Evolutionary conservation across 139 green algal genomes (phyloP), one percentile per base, ranked within the genome.

Genomic region (Chlorella sp.): DNA sequence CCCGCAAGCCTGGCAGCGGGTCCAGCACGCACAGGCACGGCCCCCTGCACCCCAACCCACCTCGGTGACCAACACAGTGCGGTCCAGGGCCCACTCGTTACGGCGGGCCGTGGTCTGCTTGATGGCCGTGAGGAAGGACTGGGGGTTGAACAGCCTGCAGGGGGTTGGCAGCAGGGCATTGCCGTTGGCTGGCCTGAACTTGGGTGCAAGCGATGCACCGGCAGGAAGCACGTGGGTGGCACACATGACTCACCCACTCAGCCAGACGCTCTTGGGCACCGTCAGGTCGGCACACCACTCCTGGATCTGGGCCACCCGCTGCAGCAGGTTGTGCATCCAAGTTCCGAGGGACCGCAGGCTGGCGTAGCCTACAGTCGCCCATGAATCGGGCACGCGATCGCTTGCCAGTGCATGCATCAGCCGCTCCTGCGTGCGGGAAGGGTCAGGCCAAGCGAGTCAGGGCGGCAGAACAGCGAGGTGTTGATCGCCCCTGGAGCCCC

Each of bases 101-200:
- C 94, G 91, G 38, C 95, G 91, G 0, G 95, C 95, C 0, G 95
- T 98, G 28, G 95, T 96, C 88, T 98, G 95, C 92, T 97, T 96
- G 34, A 98, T 95, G 1, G 96, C 96, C 24, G 96, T 98, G 16
- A 98, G 88, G 90, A 98, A 98, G 20, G 94, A 96, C 92, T 97
- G 93, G 8, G 96, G 96, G 88, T 98, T 98, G 93, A 98, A 98
- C 72, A 98, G 91, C 19, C 94, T 93, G 16, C 73, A 62, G 26
- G 24, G 38, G 16, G 19, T 24, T 4, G 11, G 30, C 24, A 44
- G 60, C 26, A 14, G 34, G 72, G 14, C n/a, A 76, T 60, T 60
- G 51, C 46, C 7, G 58, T 62, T 17, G 14, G 36, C 40, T 1
- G 65, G 82, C 75, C 43, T 43, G n/a, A 30, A 43, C 46, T 62